Conservation (phyloP, 495 filamentous ascomycete species). For the Penicillium longicatenatum region DNA sequence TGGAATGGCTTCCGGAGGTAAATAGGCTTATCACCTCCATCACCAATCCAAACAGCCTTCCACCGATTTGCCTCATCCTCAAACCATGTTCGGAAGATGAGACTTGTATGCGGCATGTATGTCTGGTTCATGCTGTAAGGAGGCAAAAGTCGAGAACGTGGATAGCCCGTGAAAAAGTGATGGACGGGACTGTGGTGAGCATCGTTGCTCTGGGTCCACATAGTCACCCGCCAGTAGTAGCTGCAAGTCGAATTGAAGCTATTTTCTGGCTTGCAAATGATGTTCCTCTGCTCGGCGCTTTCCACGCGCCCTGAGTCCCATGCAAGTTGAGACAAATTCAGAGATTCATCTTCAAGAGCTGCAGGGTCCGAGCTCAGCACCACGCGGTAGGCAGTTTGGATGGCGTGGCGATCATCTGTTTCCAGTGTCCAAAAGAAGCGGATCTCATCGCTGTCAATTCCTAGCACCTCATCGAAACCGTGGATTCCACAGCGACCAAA, state of each 20-base stretch:
- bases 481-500: conserved; percentile 32
- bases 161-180: conserved; percentile 29
- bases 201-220: conserved; percentile 22
- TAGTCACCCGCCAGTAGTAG: conserved; percentile 27
- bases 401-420: conserved; percentile 1
- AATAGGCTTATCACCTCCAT: conserved; percentile 34
- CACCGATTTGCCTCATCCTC: conserved; percentile 29
- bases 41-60: conserved; percentile 36
- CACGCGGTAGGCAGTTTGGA: conserved; percentile 26
- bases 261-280: conserved; percentile 23
- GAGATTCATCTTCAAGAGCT: neutral
- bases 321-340: conserved; percentile 4
- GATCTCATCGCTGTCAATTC: conserved; percentile 30
- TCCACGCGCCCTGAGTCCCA: conserved; percentile 31
- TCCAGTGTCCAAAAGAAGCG: conserved; percentile 30
- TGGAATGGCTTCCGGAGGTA: conserved; percentile 30
- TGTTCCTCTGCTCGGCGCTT: conserved; percentile 28
- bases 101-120: conserved; percentile 33
- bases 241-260: conserved; percentile 29
- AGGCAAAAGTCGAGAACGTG: conserved; percentile 25
- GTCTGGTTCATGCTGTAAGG: conserved; percentile 37
- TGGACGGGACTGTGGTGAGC: conserved; percentile 20
- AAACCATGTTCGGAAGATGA: conserved; percentile 36
- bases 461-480: conserved; percentile 32
- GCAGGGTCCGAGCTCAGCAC: neutral